Base-by-base conservation (phyloP, 2,329 filamentous ascomycete genomes). In the Ceratocystis huliohia region DNA sequence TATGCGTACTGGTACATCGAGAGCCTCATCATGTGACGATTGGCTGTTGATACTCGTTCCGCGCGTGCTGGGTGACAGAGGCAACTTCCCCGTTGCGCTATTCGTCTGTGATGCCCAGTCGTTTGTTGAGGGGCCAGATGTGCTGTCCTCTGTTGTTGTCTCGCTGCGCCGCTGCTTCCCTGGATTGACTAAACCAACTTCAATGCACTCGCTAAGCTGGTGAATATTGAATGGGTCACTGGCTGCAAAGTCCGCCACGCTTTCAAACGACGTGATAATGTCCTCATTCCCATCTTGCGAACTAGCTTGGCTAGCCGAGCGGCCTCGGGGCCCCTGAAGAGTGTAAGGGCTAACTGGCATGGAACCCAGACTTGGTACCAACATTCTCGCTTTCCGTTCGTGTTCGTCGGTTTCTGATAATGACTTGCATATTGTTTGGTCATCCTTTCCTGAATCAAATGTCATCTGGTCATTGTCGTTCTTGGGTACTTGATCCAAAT, bases 81-180 rank as follows among this genome's bases (percentile, higher is more conserved):
- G 83, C 80, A 85, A 81, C 74, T 84, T 85, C 63, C 82, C 81
- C 1, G 83, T 86, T 1, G 83, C 83, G 70, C 82, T 85, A 15
- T 84, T 86, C 3, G 80, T 82, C 70, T 86, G 83, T 3, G 82
- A 84, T 2, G 81, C 81, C 82, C 83, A 86, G 70, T 86, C 84
- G 8, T 80, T 82, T 0, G 79, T 78, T 61, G 77, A 78, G 0
- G 79, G 80, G 1, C 77, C 79, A 6, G 82, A 83, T 56, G 76
- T 78, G 72, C 83, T 84, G 57, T 57, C 45, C n/a, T 81, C 82
- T 66, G 86, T 84, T 0, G 84, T 86, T 2, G 82, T 82, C 71
- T 86, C 83, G 72, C 84, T 86, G 65, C 79, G 80, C 28, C 82
- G 79, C 69, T 85, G 83, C 67, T 80, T 80, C 5, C 75, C 77